phyloP scores from a whole-genome alignment of 73 alveolate species.

The Paramecium bursaria region DNA sequence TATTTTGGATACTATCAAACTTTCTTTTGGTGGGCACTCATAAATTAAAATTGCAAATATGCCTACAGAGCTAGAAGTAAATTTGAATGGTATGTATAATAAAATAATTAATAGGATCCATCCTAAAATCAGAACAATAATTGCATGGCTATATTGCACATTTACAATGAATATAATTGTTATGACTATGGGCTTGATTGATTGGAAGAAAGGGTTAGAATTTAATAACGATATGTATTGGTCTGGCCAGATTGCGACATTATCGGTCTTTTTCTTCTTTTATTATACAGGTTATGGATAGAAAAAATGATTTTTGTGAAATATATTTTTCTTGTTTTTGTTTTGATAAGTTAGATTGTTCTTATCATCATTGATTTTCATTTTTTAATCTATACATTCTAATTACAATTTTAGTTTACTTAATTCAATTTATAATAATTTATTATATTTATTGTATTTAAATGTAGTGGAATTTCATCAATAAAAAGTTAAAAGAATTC shows the following conservation, averaged over 20 bases:
- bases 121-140: neutral
- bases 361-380: too few species aligned
- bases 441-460: too few species aligned
- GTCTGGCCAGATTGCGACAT: conserved; percentile 42
- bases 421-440: too few species aligned
- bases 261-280: conserved; percentile 17
- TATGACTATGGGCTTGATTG: conserved; percentile 46
- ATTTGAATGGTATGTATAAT: conserved; percentile 35
- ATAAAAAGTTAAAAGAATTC: conserved; percentile 49
- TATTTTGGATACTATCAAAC: conserved; percentile 38
- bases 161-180: conserved; percentile 42
- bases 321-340: too few species aligned
- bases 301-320: conserved; percentile 3
- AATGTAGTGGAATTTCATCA: conserved; percentile 51
- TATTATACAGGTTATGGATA: conserved; percentile 33
- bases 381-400: too few species aligned
- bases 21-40: conserved; percentile 63
- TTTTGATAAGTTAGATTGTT: too few species aligned
- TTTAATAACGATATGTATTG: conserved; percentile 45
- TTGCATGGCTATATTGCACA: conserved; percentile 33
- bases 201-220: conserved; percentile 35
- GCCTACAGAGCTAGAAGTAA: conserved; percentile 59
- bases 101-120: neutral
- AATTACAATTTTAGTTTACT: too few species aligned
- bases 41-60: conserved; percentile 59